Base-by-base conservation (phyloP, 2,329 filamentous ascomycete species). In the Nemania sp. region DNA sequence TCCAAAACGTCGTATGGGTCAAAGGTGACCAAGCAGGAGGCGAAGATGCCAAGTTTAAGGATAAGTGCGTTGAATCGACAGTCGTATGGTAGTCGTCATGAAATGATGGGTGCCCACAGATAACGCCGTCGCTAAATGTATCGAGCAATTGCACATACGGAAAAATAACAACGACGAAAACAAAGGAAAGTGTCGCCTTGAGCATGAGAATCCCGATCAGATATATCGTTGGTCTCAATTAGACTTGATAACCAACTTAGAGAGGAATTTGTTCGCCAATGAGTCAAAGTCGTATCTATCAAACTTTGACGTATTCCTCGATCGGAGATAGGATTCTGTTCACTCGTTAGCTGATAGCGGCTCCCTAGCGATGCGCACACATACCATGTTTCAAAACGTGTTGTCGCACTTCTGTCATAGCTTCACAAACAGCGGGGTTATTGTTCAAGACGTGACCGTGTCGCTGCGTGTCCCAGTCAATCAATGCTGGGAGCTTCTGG, bases 261-360 rank as follows among this genome's bases (percentile, higher is more conserved):
- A 95, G 64, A 97, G 77, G 79, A 97, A 97, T 79, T 97, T 97
- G 80, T 96, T 97, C 48, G 92, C 96, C 70, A 97, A 76, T 57
- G 87, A 94, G 77, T 97, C 93, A 70, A 97, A 97, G 77, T 97
- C 90, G 66, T 88, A 84, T 64, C 90, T 86, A 77, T 96, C 89
- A 73, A 96, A 97, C 73, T 88, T 90, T 67, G 88, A 84, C 54
- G 87, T 86, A 63, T 84, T 82, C 64, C 93, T 89, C 57, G 85
- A 85, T 67, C 90, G 86, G 57, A 97, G 82, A 74, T 97, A 97
- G 50, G 83, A 79, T 77, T 97, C 92, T 97, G 24, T 76, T 31
- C 28, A 31, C 37, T n/a, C 15, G 60, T 85, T 73, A 84, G 78
- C 61, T 49, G 8, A 49, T 15, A 9, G 12, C n/a, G 48, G 44